A percentile compares a stretch with the other conserved stretches of the same genome.
Evolutionary conservation across 1,284 basidiomycete genomes (phyloP).

Genomic region (Rhodotorula glutinis): DNA sequence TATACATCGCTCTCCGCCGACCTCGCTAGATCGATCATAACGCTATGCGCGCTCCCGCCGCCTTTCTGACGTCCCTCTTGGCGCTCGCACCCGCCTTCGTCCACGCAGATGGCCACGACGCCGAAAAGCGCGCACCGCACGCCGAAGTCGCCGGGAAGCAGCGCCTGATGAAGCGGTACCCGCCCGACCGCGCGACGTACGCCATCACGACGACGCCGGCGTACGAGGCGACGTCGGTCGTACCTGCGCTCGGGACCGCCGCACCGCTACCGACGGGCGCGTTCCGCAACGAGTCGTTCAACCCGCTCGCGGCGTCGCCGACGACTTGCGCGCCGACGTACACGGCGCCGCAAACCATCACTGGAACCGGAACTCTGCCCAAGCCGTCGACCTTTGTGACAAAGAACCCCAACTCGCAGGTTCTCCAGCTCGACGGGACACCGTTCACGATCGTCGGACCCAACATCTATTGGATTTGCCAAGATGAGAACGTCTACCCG

Average conservation of each 20-base stretch:
- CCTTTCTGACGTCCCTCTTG: background rate
- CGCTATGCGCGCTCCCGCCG: background rate
- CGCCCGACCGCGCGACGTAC: constrained; percentile 16
- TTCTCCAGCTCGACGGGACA: constrained; percentile 11
- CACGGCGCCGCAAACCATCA: constrained; percentile 23
- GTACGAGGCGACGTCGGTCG: background rate
- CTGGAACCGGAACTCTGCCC: constrained; percentile 36
- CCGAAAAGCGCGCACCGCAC: background rate
- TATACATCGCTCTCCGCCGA: too few species aligned
- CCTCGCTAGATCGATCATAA: too few species aligned
- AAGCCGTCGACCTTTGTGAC: constrained; percentile 28
- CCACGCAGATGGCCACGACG: background rate
- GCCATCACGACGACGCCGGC: constrained; percentile 2
- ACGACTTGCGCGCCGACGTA: constrained; percentile 32
- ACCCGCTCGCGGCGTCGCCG: constrained; percentile 16
- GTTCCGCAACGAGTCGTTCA: background rate
- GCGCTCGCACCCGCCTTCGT: background rate
- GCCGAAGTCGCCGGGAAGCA: background rate
- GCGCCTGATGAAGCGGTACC: constrained; percentile 13
- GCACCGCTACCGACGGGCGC: constrained; percentile 1
- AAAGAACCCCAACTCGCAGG: background rate
- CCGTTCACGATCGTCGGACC: constrained; percentile 32
- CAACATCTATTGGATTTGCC: constrained; percentile 34
- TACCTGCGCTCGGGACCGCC: background rate
- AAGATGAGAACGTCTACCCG: constrained; percentile 26